Base-by-base conservation (phyloP, 2,329 filamentous ascomycete genomes). In the Claviceps pazoutovae region DNA sequence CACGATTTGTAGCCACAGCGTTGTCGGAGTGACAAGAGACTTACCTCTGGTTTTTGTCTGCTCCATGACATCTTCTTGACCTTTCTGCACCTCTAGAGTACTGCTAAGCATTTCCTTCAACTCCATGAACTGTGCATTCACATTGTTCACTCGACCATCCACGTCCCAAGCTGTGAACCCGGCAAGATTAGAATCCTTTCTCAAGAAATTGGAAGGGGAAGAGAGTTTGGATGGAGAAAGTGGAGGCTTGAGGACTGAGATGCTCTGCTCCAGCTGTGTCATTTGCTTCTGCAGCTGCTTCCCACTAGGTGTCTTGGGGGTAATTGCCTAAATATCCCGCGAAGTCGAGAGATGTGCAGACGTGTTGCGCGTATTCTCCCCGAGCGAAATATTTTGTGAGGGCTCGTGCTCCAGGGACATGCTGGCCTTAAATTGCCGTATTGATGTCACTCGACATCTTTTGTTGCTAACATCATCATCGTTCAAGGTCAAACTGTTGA, bases 31-130 rank as follows among this genome's bases (percentile, higher is more conserved):
- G 11, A 5, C 4, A 26, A 23, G 38, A 5, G 17, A 44, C 79
- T 58, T 73, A 93, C 88, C 80, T 75, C 83, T 79, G 49, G 74
- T 76, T 63, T 91, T 94, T 57, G 86, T 84, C 9, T 86, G 60
- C 16, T 84, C 80, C 46, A 94, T 74, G 0, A 83, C 79, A 56
- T 93, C 84, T 59, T 91, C 88, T 55, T 88, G 73, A 5, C 74
- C 77, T 52, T 78, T 83, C 59, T 80, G 82, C 51, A 88, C 82
- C 42, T 76, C 77, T 11, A 84, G 75, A 21, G 85, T 82, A 36
- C 76, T 76, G 53, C 81, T 80, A 62, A 96, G 80, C 56, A 85
- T 83, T 53, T 83, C 76, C 61, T 84, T 84, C 55, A 97, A 74
- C 54, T 77, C 73, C 47, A 78, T 75, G 62, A 88, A 88, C 60